Evolutionary conservation across 345 rosid genomes (phyloP).

Genomic region (Geranium brycei): DNA sequence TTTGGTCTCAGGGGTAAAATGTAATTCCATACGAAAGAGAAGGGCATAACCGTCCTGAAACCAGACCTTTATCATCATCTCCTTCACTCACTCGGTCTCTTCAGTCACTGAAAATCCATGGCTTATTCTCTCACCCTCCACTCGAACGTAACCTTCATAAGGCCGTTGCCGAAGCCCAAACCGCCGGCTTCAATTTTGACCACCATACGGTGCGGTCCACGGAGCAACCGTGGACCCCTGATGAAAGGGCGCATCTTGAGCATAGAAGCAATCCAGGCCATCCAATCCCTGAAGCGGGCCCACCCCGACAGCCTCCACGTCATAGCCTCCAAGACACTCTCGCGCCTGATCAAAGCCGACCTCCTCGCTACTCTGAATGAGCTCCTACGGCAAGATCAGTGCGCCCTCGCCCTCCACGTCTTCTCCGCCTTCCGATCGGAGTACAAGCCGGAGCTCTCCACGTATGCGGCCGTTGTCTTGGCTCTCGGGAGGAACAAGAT

Average conservation of each 20-base stretch:
- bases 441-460: slow-evolving; percentile 31
- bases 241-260: slow-evolving; percentile 72
- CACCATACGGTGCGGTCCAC: slow-evolving; percentile 48
- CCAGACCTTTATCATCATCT: too few relatives aligned
- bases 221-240: slow-evolving; percentile 73
- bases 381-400: slow-evolving; percentile 72
- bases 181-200: too few relatives aligned
- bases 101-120: too few relatives aligned
- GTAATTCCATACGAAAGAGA: too few relatives aligned
- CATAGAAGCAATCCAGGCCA: slow-evolving; percentile 84
- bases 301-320: slow-evolving; percentile 11
- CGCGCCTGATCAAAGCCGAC: slow-evolving; percentile 68
- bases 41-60: too few relatives aligned
- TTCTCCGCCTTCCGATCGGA: slow-evolving; percentile 54
- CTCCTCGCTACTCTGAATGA: slow-evolving; percentile 33
- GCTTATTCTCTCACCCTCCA: too few relatives aligned
- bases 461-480: slow-evolving; percentile 48
- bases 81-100: too few relatives aligned
- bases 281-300: slow-evolving; percentile 72
- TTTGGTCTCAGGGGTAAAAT: too few relatives aligned
- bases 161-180: too few relatives aligned
- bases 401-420: slow-evolving; percentile 58
- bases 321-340: slow-evolving; percentile 38
- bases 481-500: slow-evolving; percentile 40
- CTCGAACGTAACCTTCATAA: too few relatives aligned